phyloP scores from a whole-genome alignment of 169 alveolate genomes.

The Perkinsus chesapeaki region DNA sequence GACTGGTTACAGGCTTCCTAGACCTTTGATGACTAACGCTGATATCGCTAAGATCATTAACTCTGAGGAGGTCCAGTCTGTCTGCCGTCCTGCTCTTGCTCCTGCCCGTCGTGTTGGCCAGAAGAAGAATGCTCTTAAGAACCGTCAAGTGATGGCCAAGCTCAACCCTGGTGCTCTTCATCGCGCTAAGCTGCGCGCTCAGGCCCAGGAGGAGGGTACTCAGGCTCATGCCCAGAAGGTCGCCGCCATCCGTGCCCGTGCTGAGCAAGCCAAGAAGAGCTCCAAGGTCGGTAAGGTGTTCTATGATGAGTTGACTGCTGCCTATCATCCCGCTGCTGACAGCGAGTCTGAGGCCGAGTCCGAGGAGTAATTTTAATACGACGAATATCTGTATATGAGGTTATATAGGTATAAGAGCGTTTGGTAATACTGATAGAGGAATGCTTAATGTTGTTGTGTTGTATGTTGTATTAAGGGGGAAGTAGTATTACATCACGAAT shows the following conservation, averaged over 20 bases:
- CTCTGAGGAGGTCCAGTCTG: slow-evolving; percentile 89
- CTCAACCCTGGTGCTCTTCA: slow-evolving; percentile 1
- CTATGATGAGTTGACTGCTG: slow-evolving; percentile 9
- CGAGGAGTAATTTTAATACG: slow-evolving; percentile 7
- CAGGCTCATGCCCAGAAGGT: slow-evolving; percentile 6
- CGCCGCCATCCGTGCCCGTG: background rate
- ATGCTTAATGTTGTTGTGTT: background rate
- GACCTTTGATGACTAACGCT: slow-evolving; percentile 73
- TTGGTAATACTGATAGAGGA: background rate
- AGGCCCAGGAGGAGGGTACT: slow-evolving; percentile 16
- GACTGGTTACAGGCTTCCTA: slow-evolving; percentile 47
- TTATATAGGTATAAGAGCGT: background rate
- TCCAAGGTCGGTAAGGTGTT: background rate
- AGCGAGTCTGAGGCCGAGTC: slow-evolving; percentile 7
- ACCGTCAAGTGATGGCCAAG: slow-evolving; percentile 16
- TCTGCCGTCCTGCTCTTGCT: slow-evolving; percentile 60
- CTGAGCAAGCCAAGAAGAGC: slow-evolving; percentile 9
- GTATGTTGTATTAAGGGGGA: background rate
- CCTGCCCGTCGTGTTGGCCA: slow-evolving; percentile 37
- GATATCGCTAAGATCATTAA: slow-evolving; percentile 91
- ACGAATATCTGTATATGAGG: background rate
- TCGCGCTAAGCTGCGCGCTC: background rate
- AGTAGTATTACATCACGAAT: background rate
- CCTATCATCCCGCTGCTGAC: slow-evolving; percentile 6
- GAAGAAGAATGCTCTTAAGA: slow-evolving; percentile 42